Evolutionary conservation across 805 yeast genomes (phyloP).

Genomic region (Yarrowia sp.): DNA sequence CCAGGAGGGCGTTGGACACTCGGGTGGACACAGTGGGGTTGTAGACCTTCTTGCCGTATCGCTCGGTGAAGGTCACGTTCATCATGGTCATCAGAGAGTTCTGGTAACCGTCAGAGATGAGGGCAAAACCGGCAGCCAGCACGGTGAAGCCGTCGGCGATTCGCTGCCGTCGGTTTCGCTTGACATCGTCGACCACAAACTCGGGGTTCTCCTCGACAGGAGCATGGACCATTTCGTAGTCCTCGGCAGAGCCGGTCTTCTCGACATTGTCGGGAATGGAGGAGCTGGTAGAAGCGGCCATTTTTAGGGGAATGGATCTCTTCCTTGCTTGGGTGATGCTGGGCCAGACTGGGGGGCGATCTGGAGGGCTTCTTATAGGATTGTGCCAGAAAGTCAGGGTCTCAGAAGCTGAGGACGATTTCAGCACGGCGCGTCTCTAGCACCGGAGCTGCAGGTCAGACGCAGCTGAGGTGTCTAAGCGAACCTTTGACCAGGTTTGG

Average conservation of each 20-base stretch:
- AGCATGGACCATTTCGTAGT: conserved; percentile 30
- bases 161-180: conserved; percentile 35
- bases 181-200: conserved; percentile 5
- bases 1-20: conserved; percentile 71
- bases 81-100: conserved; percentile 76
- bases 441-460: not conserved
- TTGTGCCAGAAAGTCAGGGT: not conserved
- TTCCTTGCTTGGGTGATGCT: not conserved
- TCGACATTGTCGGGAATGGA: conserved; percentile 37
- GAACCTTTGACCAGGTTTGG: conserved; percentile 1
- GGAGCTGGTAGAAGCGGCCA: conserved; percentile 31
- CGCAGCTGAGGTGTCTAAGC: conserved; percentile 1
- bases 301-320: not conserved
- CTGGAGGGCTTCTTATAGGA: conserved; percentile 1
- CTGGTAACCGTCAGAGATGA: conserved; percentile 80
- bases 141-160: conserved; percentile 52
- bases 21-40: conserved; percentile 60
- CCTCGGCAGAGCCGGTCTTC: conserved; percentile 8
- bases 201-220: conserved; percentile 27
- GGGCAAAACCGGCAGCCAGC: conserved; percentile 74
- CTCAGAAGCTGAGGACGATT: not conserved
- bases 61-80: conserved; percentile 61
- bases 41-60: conserved; percentile 55
- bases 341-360: not conserved
- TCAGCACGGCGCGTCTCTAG: conserved; percentile 32